A percentile compares a stretch with the other conserved stretches of the same genome.
Evolutionary conservation across 2,329 filamentous ascomycete genomes (phyloP).

Genomic region (Cordyceps farinosa): DNA sequence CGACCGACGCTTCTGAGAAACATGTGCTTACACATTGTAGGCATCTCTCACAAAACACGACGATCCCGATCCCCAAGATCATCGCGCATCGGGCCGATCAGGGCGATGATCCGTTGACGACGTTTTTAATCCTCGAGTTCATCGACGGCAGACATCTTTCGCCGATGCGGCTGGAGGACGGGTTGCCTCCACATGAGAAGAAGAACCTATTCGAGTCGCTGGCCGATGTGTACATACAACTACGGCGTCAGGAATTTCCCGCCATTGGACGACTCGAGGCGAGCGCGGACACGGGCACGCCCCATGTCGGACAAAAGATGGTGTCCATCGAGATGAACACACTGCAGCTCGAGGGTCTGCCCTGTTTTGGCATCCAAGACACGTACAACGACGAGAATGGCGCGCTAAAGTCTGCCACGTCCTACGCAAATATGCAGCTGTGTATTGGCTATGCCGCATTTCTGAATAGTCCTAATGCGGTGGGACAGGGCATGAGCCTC

Average conservation of each 20-base stretch:
- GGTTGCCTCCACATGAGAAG: background rate
- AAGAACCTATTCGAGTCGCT: background rate
- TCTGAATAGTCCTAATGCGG: constrained; percentile 5
- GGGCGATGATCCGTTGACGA: background rate
- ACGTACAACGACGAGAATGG: background rate
- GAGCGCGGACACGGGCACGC: background rate
- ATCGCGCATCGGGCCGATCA: background rate
- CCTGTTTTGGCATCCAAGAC: background rate
- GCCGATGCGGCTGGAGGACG: background rate
- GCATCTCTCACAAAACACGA: background rate
- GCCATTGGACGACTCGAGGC: background rate
- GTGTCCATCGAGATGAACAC: background rate
- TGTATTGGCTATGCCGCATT: constrained; percentile 18
- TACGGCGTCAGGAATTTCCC: background rate
- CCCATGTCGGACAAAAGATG: background rate
- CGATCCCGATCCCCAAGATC: background rate
- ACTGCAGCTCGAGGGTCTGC: background rate
- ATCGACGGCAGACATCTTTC: background rate
- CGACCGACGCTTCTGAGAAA: background rate
- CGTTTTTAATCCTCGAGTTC: background rate
- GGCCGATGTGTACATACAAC: background rate
- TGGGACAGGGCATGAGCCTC: background rate
- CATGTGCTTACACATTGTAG: background rate
- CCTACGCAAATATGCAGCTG: constrained; percentile 11
- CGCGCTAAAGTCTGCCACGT: background rate